Evolutionary conservation across 768 basidiomycete genomes (phyloP).

Genomic region (Boletus subcaerulescens): DNA sequence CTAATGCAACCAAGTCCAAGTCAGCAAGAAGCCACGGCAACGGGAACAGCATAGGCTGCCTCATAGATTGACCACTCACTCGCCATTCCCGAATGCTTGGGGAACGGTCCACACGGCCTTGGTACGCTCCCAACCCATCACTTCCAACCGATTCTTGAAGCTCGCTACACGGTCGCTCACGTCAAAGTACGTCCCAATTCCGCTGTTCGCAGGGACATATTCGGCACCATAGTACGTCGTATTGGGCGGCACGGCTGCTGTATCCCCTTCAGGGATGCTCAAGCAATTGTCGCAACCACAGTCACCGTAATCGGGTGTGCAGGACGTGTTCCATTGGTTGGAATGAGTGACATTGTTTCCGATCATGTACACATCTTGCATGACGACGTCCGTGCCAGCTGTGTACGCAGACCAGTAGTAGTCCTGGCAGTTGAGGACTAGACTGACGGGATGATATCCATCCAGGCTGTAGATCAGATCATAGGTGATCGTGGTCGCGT

Average conservation of each 20-base stretch:
- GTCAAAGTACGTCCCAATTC: slow-evolving; percentile 51
- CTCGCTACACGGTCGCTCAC: slow-evolving; percentile 66
- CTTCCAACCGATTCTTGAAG: slow-evolving; percentile 54
- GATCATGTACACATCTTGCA: slow-evolving; percentile 57
- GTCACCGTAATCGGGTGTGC: slow-evolving; percentile 63
- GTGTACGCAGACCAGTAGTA: slow-evolving; percentile 61
- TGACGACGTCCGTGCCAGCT: slow-evolving; percentile 62
- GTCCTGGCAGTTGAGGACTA: slow-evolving; percentile 65
- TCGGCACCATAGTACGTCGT: slow-evolving; percentile 13
- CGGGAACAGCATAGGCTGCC: no score
- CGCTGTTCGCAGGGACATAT: slow-evolving; percentile 29
- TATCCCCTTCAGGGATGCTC: slow-evolving; percentile 41
- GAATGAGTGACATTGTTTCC: slow-evolving; percentile 65
- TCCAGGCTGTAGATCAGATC: slow-evolving; percentile 60
- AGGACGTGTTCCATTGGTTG: slow-evolving; percentile 56
- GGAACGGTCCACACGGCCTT: slow-evolving; percentile 80
- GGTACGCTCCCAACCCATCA: slow-evolving; percentile 64
- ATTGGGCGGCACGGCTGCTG: slow-evolving; percentile 25
- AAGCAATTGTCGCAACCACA: slow-evolving; percentile 72
- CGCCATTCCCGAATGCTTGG: slow-evolving; percentile 52
- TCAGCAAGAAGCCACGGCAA: no score
- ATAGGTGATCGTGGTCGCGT: slow-evolving; percentile 48
- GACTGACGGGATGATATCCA: slow-evolving; percentile 64
- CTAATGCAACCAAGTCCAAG: slow-evolving; percentile 22
- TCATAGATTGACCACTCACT: slow-evolving; percentile 25